Evolutionary conservation across 495 filamentous ascomycete genomes (phyloP), one percentile per base, ranked within the genome.

Genomic region (Tuber melanosporum): DNA sequence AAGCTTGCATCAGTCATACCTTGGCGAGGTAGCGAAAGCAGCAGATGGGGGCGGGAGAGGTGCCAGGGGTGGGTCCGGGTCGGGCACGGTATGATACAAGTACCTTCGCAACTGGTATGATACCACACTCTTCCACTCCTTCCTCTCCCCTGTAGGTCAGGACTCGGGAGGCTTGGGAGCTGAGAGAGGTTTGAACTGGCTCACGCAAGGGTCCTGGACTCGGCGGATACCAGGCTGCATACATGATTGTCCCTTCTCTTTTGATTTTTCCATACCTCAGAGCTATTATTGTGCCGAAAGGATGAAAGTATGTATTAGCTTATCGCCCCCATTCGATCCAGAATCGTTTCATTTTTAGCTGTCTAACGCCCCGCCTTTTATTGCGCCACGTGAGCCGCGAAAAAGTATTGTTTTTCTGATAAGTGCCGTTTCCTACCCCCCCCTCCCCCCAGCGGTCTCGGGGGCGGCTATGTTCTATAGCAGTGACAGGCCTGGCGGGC

Each of bases 351-450:
- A 80, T 80, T 79, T 79, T 80, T 81, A 81, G 77, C 70, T 52
- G 72, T 81, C 70, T 46, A 73, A 49, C 75, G 72, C 71, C 69
- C 72, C 78, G 78, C 79, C 74, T 73, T 80, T 71, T 46, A 80
- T 80, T 81, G 79, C 78, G 78, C 78, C 78, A 80, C 78, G 78
- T 79, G 78, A 80, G 77, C 73, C 73, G 77, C 77, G 78, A 66
- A 79, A 71, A 77, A 57, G 73, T 71, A 77, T 75, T 74, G 78
- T 47, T 80, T 80, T 72, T 71, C 73, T 62, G 10, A 41, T 41
- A 41, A 41, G 39, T 41, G 39, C 39, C 14, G 15, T 8, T n/a
- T 5, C 10, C 20, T 52, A 41, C 49, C 49, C 7, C 14, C 22
- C 49, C 49, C 49, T 22, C 1, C 49, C 22, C 22, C 15, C 22